A percentile compares a stretch with the other conserved stretches of the same genome.
phyloP scores from a whole-genome alignment of 768 basidiomycete genomes.

The Lactifluus piperatus region DNA sequence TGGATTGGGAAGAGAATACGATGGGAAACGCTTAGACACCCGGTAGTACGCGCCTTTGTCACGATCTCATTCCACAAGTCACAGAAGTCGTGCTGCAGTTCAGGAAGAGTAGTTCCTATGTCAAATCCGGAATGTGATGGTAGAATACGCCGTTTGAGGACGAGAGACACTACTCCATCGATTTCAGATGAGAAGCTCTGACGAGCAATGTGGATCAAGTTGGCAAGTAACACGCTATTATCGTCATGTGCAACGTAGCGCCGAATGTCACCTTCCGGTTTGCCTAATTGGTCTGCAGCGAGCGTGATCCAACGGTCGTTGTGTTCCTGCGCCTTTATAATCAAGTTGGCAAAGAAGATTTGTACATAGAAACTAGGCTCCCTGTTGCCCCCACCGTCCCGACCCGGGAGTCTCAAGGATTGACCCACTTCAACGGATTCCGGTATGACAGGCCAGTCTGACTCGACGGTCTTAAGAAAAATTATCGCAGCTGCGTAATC shows the following conservation, averaged over 20 bases:
- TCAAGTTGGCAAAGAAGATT: background rate
- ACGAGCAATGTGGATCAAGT: background rate
- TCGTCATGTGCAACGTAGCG: background rate
- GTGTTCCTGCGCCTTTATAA: background rate
- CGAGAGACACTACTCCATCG: background rate
- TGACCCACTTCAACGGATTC: background rate
- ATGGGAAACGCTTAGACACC: no score
- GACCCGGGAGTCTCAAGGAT: background rate
- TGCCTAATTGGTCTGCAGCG: background rate
- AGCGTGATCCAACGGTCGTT: background rate
- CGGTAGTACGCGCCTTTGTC: no score
- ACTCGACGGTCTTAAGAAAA: no score
- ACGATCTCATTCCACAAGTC: no score
- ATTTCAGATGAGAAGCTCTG: background rate
- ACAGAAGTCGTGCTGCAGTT: no score
- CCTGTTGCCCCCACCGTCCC: no score
- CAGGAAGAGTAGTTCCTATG: no score
- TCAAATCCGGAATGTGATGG: no score
- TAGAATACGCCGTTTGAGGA: no score
- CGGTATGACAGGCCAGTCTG: no score
- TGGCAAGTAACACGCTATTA: background rate
- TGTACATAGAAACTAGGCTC: background rate
- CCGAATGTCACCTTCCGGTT: background rate
- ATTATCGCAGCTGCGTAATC: no score
- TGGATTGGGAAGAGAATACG: no score